Base-by-base conservation (phyloP, 1,284 basidiomycete species). In the Leucoagaricus sp. region DNA sequence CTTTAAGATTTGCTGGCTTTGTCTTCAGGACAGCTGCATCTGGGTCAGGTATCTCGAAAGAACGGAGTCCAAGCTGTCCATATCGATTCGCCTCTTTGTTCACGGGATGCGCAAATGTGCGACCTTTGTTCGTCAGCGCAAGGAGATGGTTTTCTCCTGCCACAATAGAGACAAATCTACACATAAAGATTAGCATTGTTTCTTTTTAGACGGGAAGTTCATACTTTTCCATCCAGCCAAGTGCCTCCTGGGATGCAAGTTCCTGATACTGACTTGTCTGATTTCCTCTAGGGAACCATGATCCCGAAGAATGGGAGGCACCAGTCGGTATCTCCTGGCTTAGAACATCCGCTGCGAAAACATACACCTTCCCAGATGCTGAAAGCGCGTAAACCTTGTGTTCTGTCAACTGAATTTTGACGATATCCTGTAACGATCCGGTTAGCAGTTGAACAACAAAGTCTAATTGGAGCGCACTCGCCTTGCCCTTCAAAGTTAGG, bases 31-130 rank as follows among this genome's bases (percentile, higher is more conserved):
- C 61, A 40, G 56, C 58, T 21, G 69, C 63, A 36, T 68, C 60
- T 26, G 74, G 73, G 48, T 74, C 71, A 10, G 79, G 76, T 44
- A 89, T 75, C 59, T 81, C 76, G 60, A 88, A 79, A 63, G 81
- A 87, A 64, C 77, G 84, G 66, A 86, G 82, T 12, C 94, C 94
- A 10, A 98, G 85, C 72, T 98, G 96, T 1, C 93, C 92, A 69
- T 88, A 85, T 0, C 80, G 75, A 72, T 98, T 98, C n/a, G 88
- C 94, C 7, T 82, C 73, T 53, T 85, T 82, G 59, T 85, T 85
- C 46, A 93, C 79, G 0, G 95, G 91, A 59, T 93, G 85, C 0
- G 87, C 84, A 67, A 93, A 96, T 1, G 90, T 85, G 49, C 93
- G 85, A 1, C 94, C 94, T 45, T 82, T 76, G 25, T 86, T 91